These are phyloP conservation scores for Fragosphaeria purpurea DNA, from an alignment of 2,329 filamentous ascomycete species.

Conservation along the genomic window DNA sequence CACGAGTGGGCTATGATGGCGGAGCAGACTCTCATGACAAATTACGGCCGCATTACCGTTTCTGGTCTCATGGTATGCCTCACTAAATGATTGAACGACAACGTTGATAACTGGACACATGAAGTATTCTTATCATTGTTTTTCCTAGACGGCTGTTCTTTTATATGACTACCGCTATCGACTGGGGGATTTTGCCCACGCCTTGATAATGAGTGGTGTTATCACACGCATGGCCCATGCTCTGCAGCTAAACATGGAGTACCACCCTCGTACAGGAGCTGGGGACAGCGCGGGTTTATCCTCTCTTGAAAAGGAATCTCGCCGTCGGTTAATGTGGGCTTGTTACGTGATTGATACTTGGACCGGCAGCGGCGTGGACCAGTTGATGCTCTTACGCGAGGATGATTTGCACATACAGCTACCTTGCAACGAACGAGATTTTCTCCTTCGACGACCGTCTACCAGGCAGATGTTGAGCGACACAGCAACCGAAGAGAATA, in stretches of 20 bases:
- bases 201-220: slow-evolving; percentile 6
- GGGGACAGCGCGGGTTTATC: neutral
- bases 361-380: slow-evolving; percentile 5
- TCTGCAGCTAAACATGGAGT: slow-evolving; percentile 9
- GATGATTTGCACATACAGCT: slow-evolving; percentile 2
- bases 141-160: slow-evolving; percentile 5
- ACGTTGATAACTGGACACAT: neutral
- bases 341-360: slow-evolving; percentile 3
- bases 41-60: slow-evolving; percentile 4
- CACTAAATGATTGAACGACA: neutral
- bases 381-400: slow-evolving; percentile 4
- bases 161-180: slow-evolving; percentile 8
- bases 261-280: neutral
- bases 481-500: neutral
- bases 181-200: slow-evolving; percentile 6
- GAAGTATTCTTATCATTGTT: no score
- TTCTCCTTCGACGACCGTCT: neutral
- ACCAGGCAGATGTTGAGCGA: neutral
- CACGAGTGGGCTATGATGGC: slow-evolving; percentile 7
- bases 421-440: neutral
- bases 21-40: slow-evolving; percentile 1
- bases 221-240: slow-evolving; percentile 8
- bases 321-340: slow-evolving; percentile 4
- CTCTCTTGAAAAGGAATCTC: slow-evolving; percentile 2
- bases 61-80: slow-evolving; percentile 1